Base-by-base conservation (phyloP, 176 grass and related monocot species). In the Aegilops sharonensis region DNA sequence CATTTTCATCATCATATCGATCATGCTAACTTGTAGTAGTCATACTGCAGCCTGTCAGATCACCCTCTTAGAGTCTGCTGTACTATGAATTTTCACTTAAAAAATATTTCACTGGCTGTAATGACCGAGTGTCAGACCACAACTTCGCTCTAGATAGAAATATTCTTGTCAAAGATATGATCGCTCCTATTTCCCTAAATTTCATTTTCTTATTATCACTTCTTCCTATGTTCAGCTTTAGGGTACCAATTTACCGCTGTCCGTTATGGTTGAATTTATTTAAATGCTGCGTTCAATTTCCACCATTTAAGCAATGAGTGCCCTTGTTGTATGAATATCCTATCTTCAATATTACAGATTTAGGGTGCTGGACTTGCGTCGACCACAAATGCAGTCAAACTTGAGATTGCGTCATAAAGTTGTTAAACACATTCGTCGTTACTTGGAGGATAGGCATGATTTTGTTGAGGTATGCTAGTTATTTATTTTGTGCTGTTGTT, bases 351-450 rank as follows among this genome's bases (percentile, higher is more conserved):
- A 30, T 60, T 84, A 14, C 83, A 99, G 97, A 91, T 99, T 88
- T 91, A 91, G 97, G 74, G 92, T 99, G 14, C 83, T 99, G 78
- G 97, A 99, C 27, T 85, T 99, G 75, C 90, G 94, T 48, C 91
- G 94, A 59, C 90, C 85, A 65, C 97, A 99, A 80, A 99, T 99
- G 97, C 97, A 99, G 68, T 96, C 92, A 78, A 99, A 99, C 72
- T 43, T 99, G 80, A 91, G 94, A 64, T 79, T 99, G 35, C 88
- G 97, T n/a, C 97, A 99, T 92, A 99, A 85, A 75, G 94, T 99
- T 85, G 81, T 96, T 82, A 99, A 96, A 81, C 72, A 92, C 25
- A 86, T 96, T 57, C 92, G 94, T 42, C 94, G 97, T 25, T 99
- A 91, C 80, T 85, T 99, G 82, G 97, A 99, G 86, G 97, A 99